Base-by-base conservation (phyloP, 108 stramenopile species). In the Ochromonas danica region DNA sequence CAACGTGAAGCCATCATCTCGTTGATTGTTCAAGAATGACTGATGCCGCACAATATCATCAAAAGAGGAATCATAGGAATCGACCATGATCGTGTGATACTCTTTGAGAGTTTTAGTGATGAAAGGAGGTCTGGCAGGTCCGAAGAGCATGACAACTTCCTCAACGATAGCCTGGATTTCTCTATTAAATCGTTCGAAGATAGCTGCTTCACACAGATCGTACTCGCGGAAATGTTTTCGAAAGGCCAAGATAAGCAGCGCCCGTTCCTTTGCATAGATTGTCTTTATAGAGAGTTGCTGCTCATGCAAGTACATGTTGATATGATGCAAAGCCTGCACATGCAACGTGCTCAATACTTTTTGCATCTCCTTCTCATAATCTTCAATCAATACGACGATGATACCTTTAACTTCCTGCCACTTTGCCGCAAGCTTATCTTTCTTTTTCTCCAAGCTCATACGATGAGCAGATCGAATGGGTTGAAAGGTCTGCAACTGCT, bases 171-270 rank as follows among this genome's bases (percentile, higher is more conserved):
- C 33, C 3, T 31, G 3, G 31, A 67, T 67, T 67, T 67, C 63
- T 3, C 27, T 22, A 36, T 67, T 67, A 25, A 14, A 67, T 14
- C 30, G 31, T 31, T 67, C 63, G 31, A 67, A 67, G 35, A 67
- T 67, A 6, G 31, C 31, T 3, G 63, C 63, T 36, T 67, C 63
- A 67, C 30, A 3, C 31, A 67, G 25, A 36, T 67, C 63, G 31
- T 67, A 67, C 63, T 67, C 63, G 31, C 30, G 17, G 25, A 67
- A 67, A 67, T 67, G 63, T 25, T 67, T 67, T 6, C 63, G 17
- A 25, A 67, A 67, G 17, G 63, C 63, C 3, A 31, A 36, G 25
- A 67, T 67, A 6, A 67, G 35, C 31, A 6, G 14, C 3, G 30
- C 25, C 25, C 63, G 63, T 67, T 67, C 63, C 3, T 22, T 6